Evolutionary conservation across 2,329 filamentous ascomycete species (phyloP).

Genomic region (Lanzia echinophila): DNA sequence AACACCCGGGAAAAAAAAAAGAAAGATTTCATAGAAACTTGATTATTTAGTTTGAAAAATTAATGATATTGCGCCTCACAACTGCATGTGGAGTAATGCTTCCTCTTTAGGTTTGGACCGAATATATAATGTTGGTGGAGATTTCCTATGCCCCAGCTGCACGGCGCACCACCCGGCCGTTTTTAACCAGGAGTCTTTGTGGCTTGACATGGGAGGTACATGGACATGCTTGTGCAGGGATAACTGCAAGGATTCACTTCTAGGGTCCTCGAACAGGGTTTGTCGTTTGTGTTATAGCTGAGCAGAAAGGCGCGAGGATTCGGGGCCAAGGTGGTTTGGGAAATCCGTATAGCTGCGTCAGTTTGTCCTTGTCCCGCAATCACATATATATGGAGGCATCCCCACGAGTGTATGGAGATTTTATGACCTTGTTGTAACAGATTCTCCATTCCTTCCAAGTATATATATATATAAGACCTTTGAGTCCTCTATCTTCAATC

Average conservation of each 20-base stretch:
- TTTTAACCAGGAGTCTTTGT: conserved; percentile 9
- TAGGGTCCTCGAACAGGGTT: conserved; percentile 9
- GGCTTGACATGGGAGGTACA: neutral
- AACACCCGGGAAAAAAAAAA: conserved; percentile 6
- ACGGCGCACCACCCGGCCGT: conserved; percentile 11
- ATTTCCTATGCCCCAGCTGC: conserved; percentile 8
- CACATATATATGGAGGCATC: conserved; percentile 26
- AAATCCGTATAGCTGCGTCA: conserved; percentile 21
- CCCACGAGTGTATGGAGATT: conserved; percentile 20
- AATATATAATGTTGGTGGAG: conserved; percentile 2
- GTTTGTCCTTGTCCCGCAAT: conserved; percentile 20
- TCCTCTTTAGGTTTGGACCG: conserved; percentile 6
- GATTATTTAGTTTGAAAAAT: conserved; percentile 6
- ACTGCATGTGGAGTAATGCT: conserved; percentile 7
- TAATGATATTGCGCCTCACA: neutral
- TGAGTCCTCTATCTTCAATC: conserved; percentile 8
- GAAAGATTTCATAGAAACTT: conserved; percentile 7
- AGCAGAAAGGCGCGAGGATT: conserved; percentile 18
- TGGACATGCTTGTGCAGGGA: conserved; percentile 10
- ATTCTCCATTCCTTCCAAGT: conserved; percentile 12
- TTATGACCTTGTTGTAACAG: conserved; percentile 17
- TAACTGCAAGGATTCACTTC: conserved; percentile 1
- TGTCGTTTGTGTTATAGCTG: conserved; percentile 17
- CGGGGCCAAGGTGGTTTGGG: conserved; percentile 16
- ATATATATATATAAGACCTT: neutral